Percentiles rank a stretch among this genome's conserved stretches.
These are phyloP conservation scores for Perilla frutescens DNA, from an alignment of 257 asterid species.

Conservation along the genomic window DNA sequence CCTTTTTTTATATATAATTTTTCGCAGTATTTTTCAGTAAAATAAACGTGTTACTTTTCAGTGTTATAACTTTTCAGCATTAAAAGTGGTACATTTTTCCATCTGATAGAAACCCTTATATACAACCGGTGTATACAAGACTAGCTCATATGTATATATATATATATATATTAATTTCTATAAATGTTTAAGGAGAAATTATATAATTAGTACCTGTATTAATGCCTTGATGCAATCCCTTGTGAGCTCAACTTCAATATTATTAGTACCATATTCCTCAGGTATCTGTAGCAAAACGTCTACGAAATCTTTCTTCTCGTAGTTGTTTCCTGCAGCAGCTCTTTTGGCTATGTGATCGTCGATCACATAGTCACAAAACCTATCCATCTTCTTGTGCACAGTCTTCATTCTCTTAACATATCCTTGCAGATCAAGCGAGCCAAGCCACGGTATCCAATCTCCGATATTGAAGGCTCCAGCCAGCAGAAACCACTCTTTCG, in stretches of 20 bases:
- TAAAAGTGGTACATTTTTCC: too few species aligned
- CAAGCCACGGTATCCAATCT: conserved; percentile 41
- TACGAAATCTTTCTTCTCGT: not conserved
- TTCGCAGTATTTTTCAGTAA: too few species aligned
- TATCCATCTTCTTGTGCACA: not conserved
- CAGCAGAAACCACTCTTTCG: conserved; percentile 45
- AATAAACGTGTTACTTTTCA: too few species aligned
- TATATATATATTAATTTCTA: too few species aligned
- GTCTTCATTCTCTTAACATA: conserved; percentile 46
- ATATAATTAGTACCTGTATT: not conserved
- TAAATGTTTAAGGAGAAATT: too few species aligned
- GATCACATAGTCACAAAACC: conserved; percentile 41
- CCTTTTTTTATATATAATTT: too few species aligned
- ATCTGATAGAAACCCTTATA: too few species aligned
- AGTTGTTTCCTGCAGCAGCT: not conserved
- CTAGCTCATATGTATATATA: too few species aligned
- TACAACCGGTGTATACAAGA: too few species aligned
- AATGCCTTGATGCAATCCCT: conserved; percentile 40
- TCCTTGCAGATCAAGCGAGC: conserved; percentile 51
- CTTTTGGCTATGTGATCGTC: conserved; percentile 47
- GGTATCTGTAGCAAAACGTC: conserved; percentile 35
- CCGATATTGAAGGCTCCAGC: conserved; percentile 33
- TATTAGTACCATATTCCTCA: conserved; percentile 28
- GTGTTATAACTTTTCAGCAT: too few species aligned
- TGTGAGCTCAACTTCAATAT: conserved; percentile 39